phyloP scores from a whole-genome alignment of 257 asterid genomes.

The Agastache rugosa region DNA sequence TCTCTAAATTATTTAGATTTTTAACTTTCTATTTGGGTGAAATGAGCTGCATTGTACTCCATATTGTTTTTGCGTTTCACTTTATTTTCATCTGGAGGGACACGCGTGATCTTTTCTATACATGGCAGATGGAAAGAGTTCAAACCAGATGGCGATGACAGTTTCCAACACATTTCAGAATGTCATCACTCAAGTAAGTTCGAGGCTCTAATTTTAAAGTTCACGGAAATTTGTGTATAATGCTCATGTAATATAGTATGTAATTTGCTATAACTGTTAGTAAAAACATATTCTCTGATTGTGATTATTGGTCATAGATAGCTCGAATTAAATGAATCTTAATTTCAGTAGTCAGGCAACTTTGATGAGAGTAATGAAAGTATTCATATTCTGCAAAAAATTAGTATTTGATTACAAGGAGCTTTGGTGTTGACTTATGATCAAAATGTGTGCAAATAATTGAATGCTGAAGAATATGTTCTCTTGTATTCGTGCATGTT shows the following conservation, averaged over 20 bases:
- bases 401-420: not conserved
- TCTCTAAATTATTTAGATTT: not conserved
- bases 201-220: constrained; percentile 15
- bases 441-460: not conserved
- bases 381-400: not conserved
- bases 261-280: constrained; percentile 6
- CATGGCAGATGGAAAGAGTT: constrained; percentile 47
- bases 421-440: not conserved
- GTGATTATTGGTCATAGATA: not conserved
- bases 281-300: not conserved
- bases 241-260: not conserved
- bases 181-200: constrained; percentile 51
- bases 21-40: not conserved
- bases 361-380: not conserved
- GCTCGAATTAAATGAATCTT: constrained; percentile 12
- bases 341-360: constrained; percentile 3
- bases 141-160: constrained; percentile 21
- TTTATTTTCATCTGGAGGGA: not conserved
- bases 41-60: constrained; percentile 9
- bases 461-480: constrained; percentile 6
- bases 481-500: constrained; percentile 7
- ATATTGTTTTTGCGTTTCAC: not conserved
- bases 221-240: not conserved
- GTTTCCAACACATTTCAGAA: constrained; percentile 33
- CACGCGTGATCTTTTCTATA: constrained; percentile 15